Conservation (phyloP, 2,329 filamentous ascomycete genomes). For the Penicillium sp. region DNA sequence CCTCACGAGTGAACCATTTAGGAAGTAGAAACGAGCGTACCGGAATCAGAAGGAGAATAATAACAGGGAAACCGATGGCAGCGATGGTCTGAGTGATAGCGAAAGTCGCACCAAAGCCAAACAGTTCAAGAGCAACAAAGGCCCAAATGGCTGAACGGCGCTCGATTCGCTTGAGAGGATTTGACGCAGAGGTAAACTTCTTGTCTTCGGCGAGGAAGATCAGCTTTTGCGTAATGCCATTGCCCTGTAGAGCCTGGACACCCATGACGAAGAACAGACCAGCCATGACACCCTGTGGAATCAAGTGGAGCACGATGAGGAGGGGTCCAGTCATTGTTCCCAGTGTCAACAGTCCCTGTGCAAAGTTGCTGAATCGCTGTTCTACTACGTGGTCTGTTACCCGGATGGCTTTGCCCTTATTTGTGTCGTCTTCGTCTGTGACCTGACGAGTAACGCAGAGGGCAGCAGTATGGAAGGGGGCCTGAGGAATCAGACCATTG, state of each 20-base stretch:
- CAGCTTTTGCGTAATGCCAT: slow-evolving; percentile 68
- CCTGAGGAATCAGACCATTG: slow-evolving; percentile 75
- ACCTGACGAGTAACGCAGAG: slow-evolving; percentile 60
- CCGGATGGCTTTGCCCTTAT: slow-evolving; percentile 51
- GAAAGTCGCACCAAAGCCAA: slow-evolving; percentile 68
- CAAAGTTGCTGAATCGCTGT: slow-evolving; percentile 69
- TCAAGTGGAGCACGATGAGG: slow-evolving; percentile 63
- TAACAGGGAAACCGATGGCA: slow-evolving; percentile 69
- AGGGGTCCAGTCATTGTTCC: slow-evolving; percentile 70
- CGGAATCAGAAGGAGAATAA: slow-evolving; percentile 62
- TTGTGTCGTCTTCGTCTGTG: slow-evolving; percentile 49
- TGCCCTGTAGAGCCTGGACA: slow-evolving; percentile 64
- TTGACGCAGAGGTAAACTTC: slow-evolving; percentile 48
- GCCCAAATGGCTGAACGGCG: slow-evolving; percentile 60
- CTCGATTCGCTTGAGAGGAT: slow-evolving; percentile 54
- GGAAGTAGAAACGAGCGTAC: slow-evolving; percentile 57
- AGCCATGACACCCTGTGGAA: slow-evolving; percentile 69
- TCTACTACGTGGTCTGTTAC: slow-evolving; percentile 57
- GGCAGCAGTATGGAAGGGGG: slow-evolving; percentile 70
- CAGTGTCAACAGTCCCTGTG: slow-evolving; percentile 66
- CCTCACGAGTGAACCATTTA: slow-evolving; percentile 50
- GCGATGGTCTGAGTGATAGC: slow-evolving; percentile 76
- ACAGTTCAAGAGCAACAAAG: slow-evolving; percentile 60
- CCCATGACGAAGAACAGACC: slow-evolving; percentile 82
- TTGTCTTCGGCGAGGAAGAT: slow-evolving; percentile 60